Conservation (phyloP, 2,329 filamentous ascomycete species). For the Trichoderma breve region DNA sequence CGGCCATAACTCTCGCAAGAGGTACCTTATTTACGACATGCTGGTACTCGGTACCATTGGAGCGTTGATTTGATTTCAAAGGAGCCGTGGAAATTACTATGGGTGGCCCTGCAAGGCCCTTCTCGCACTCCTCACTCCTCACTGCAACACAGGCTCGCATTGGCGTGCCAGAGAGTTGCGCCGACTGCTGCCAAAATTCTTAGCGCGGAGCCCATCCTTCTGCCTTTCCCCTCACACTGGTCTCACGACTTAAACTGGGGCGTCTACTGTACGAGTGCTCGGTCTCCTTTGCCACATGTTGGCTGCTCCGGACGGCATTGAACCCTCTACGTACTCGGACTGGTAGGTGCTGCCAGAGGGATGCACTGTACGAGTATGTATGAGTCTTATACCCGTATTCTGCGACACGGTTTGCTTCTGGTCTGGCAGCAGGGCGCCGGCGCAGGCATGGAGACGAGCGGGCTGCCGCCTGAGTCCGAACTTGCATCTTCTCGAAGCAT, state of each 20-base stretch:
- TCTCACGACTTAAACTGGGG: conserved; percentile 17
- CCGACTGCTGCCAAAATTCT: conserved; percentile 15
- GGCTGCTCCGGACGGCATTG: background rate
- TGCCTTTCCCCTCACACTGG: conserved; percentile 9
- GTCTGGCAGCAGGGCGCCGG: background rate
- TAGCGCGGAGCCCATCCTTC: conserved; percentile 14
- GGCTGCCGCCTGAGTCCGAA: background rate
- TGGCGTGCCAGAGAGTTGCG: conserved; percentile 20
- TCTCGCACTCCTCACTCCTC: conserved; percentile 4
- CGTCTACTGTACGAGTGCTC: background rate
- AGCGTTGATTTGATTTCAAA: background rate
- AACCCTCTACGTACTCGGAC: background rate
- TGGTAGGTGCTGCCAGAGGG: background rate
- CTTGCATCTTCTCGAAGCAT: conserved; percentile 8
- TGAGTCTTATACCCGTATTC: background rate
- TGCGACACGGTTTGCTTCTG: background rate
- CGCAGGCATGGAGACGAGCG: background rate
- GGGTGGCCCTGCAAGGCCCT: conserved; percentile 9
- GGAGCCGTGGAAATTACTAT: background rate
- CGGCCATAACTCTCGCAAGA: background rate
- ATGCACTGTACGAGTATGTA: background rate
- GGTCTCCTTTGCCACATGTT: background rate
- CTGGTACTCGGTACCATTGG: background rate
- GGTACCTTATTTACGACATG: background rate
- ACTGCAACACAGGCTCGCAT: conserved; percentile 19